phyloP scores from a whole-genome alignment of 2,329 filamentous ascomycete species.

The Calycina herbarum region DNA sequence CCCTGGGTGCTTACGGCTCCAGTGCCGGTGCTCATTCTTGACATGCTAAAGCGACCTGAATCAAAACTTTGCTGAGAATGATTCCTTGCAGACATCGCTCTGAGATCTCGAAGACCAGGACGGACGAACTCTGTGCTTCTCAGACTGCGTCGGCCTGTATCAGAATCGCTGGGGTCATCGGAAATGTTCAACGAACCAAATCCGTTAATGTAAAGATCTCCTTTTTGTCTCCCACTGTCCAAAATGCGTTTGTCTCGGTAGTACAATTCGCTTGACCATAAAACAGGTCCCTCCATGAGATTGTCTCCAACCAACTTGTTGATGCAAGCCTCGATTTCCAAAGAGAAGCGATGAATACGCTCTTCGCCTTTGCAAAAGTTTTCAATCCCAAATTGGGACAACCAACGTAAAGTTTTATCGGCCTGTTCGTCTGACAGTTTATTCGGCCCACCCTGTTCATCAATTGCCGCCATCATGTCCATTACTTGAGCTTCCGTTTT shows the following conservation, averaged over 20 bases:
- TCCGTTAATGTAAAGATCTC: slow-evolving; percentile 48
- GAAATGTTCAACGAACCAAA: slow-evolving; percentile 49
- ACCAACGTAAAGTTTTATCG: slow-evolving; percentile 79
- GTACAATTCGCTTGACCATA: slow-evolving; percentile 92
- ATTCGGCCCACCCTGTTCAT: slow-evolving; percentile 85
- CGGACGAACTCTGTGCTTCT: slow-evolving; percentile 45
- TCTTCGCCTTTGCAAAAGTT: slow-evolving; percentile 96
- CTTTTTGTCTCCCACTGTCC: slow-evolving; percentile 50
- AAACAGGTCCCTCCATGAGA: slow-evolving; percentile 78
- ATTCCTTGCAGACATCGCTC: slow-evolving; percentile 60
- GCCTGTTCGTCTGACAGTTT: slow-evolving; percentile 96
- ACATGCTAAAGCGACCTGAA: slow-evolving; percentile 60
- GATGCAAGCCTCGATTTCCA: slow-evolving; percentile 85
- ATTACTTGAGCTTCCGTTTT: slow-evolving; percentile 83
- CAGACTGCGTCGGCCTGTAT: slow-evolving; percentile 35
- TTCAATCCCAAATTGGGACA: slow-evolving; percentile 77
- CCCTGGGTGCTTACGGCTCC: slow-evolving; percentile 45
- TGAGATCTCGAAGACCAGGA: slow-evolving; percentile 56
- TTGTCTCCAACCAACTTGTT: slow-evolving; percentile 82
- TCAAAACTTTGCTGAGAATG: slow-evolving; percentile 70
- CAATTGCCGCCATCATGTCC: slow-evolving; percentile 79
- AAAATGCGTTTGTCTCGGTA: slow-evolving; percentile 66
- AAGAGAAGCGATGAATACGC: slow-evolving; percentile 88
- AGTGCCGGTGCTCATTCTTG: slow-evolving; percentile 53
- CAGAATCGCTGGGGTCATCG: slow-evolving; percentile 40